Percentiles rank a stretch among this genome's conserved stretches.
phyloP scores from a whole-genome alignment of 1,284 basidiomycete genomes.

The Gomphus bonarii region DNA sequence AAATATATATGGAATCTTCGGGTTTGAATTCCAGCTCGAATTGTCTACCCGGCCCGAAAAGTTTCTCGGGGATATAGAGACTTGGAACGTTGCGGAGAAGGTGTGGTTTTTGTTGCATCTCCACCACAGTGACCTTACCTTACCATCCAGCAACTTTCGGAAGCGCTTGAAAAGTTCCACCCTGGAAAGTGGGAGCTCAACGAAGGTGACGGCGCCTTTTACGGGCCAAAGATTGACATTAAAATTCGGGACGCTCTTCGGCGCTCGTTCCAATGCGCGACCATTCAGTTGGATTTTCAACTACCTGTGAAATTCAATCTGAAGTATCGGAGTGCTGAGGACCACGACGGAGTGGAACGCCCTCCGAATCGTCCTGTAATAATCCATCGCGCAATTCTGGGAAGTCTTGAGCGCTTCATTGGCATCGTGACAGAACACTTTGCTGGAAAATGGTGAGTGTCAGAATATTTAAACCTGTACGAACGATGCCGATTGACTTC shows the following conservation, averaged over 20 bases:
- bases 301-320: conserved; percentile 97
- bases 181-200: conserved; percentile 92
- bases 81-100: conserved; percentile 84
- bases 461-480: background rate
- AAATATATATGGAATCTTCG: conserved; percentile 91
- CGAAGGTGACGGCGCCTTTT: conserved; percentile 96
- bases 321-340: conserved; percentile 76
- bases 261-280: conserved; percentile 96
- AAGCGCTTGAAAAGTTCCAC: conserved; percentile 80
- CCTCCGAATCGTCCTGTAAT: conserved; percentile 82
- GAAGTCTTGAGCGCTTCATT: conserved; percentile 92
- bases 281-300: conserved; percentile 99
- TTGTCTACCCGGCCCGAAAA: conserved; percentile 96
- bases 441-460: conserved; percentile 84
- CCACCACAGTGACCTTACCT: background rate
- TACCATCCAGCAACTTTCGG: conserved; percentile 60
- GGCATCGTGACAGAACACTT: conserved; percentile 98
- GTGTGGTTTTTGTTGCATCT: conserved; percentile 28
- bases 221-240: conserved; percentile 97
- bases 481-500: background rate
- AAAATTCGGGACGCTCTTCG: conserved; percentile 89
- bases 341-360: conserved; percentile 40
- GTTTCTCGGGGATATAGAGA: conserved; percentile 81
- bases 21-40: conserved; percentile 93
- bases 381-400: conserved; percentile 96